Evolutionary conservation across 2,329 filamentous ascomycete species (phyloP), one percentile per base, ranked within the genome.

Genomic region (Microsporum canis): DNA sequence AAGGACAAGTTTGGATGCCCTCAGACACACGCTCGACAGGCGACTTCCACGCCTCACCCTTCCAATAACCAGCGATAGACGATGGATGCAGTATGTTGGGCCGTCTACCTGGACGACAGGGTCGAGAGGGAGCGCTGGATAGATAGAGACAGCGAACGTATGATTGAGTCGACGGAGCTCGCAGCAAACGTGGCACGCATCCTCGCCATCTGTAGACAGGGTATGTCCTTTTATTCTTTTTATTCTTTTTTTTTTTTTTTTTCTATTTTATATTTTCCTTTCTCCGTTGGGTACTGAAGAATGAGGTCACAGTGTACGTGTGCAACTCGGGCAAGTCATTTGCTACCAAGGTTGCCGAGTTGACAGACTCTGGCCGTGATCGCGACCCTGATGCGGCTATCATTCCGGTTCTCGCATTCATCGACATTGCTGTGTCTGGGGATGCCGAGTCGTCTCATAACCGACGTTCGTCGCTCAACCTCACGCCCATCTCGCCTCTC

Each of bases 361-460:
- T 84, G 38, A 78, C 75, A 66, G 78, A 79, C 59, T 71, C 72
- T 56, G 74, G 75, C 34, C 72, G 73, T 41, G 43, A 27, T 8
- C n/a, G 65, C 34, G 58, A 45, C 64, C 60, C 64, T 64, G 62
- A 53, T 8, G 70, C 68, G 60, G 75, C 80, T 58, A 77, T 76
- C 65, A 78, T 76, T 57, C 82, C 82, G n/a, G 79, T 80, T 4
- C 76, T 84, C 57, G 80, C 81, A 23, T 77, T 83, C 51, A 76
- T 83, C 66, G 80, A 82, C 68, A 76, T 82, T 39, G 77, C 77
- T 17, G 74, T 73, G 12, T 65, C 63, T 67, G 66, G 76, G 71
- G 69, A 77, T 69, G 67, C 74, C 65, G 68, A 70, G 63, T 56
- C 55, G 5, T 29, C 60, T 33, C 59, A 59, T 33, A 43, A 29